These are phyloP conservation scores for Pestalotiopsis sp. DNA, from an alignment of 2,329 filamentous ascomycete species.

Conservation along the genomic window DNA sequence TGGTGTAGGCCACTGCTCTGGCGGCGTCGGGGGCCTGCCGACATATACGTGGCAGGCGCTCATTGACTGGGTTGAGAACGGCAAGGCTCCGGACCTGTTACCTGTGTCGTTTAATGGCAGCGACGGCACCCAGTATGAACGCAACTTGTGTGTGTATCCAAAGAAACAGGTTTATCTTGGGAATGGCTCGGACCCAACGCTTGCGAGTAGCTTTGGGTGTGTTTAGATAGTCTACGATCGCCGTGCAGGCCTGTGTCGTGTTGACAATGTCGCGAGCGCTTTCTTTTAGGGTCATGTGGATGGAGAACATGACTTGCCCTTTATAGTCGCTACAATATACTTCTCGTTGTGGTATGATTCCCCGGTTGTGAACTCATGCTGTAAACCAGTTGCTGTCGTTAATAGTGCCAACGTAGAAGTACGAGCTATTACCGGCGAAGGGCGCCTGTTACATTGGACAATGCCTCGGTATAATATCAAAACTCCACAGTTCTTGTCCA, in stretches of 20 bases:
- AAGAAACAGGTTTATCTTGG: not conserved
- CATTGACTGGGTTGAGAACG: constrained; percentile 6
- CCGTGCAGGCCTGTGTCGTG: not conserved
- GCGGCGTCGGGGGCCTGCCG: not conserved
- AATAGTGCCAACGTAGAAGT: too few species aligned
- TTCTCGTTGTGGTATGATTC: constrained; percentile 19
- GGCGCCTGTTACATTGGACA: too few species aligned
- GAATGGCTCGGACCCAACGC: not conserved
- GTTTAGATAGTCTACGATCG: not conserved
- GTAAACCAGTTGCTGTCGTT: too few species aligned
- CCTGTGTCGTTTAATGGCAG: not conserved
- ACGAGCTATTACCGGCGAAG: too few species aligned
- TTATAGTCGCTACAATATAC: not conserved
- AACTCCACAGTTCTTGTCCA: too few species aligned
- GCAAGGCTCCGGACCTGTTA: not conserved
- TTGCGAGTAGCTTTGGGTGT: not conserved
- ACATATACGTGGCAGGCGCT: not conserved
- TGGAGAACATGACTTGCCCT: too few species aligned
- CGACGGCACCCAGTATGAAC: not conserved
- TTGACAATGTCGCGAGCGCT: too few species aligned
- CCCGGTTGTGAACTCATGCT: not conserved
- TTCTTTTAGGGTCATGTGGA: too few species aligned
- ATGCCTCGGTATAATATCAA: too few species aligned
- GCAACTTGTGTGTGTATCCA: not conserved
- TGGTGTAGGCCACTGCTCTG: not conserved